phyloP scores from a whole-genome alignment of 306 rosid genomes.

The Erythrophleum fordii region DNA sequence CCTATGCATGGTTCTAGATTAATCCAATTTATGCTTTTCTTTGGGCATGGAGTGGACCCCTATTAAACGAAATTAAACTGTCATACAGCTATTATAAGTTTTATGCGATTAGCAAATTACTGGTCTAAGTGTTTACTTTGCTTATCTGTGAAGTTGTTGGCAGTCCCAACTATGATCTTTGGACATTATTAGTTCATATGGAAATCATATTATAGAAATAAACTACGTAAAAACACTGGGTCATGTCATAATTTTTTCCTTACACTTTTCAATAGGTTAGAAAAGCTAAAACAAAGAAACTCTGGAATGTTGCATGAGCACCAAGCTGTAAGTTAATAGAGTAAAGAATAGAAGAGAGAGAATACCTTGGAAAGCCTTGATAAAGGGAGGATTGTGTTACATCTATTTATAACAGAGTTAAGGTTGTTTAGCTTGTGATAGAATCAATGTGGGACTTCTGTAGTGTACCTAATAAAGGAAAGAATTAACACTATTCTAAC shows the following conservation, averaged over 20 bases:
- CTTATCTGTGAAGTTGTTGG: conserved; percentile 15
- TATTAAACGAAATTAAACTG: conserved; percentile 16
- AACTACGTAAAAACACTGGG: conserved; percentile 3
- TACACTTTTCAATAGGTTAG: not conserved
- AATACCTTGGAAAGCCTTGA: not conserved
- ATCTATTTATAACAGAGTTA: not conserved
- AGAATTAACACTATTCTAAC: not conserved
- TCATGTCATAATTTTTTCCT: not conserved
- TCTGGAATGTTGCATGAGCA: not conserved
- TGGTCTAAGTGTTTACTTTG: conserved; percentile 9
- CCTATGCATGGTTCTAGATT: conserved; percentile 19
- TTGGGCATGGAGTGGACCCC: conserved; percentile 13
- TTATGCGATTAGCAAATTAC: not conserved
- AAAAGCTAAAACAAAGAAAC: conserved; percentile 25
- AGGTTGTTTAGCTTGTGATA: conserved; percentile 1
- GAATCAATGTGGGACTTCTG: not conserved
- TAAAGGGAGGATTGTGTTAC: not conserved
- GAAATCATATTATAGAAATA: not conserved
- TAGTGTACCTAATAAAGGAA: not conserved
- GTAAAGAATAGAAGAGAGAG: not conserved
- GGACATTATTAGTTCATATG: conserved; percentile 13
- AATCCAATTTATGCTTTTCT: conserved; percentile 22
- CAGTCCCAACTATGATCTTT: conserved; percentile 16
- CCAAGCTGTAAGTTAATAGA: not conserved
- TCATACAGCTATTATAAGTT: not conserved